Base-by-base conservation (phyloP, 768 basidiomycete genomes). In the Leccinum arenicola region DNA sequence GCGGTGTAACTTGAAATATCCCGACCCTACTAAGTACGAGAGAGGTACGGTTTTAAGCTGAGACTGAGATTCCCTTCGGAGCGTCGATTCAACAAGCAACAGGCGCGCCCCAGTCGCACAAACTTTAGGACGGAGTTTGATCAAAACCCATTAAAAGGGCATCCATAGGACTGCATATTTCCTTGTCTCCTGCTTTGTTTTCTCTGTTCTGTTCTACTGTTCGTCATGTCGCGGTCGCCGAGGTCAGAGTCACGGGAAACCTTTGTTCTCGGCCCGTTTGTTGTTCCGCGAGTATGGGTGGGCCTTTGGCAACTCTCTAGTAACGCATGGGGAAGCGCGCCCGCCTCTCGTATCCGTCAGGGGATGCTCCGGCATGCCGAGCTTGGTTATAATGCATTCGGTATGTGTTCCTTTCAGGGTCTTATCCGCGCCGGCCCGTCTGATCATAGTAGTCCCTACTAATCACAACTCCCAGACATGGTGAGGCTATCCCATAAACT, bases 251-350 rank as follows among this genome's bases (percentile, higher is more conserved):
- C 58, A 27, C 62, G 64, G 48, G 83, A 87, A 71, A 80, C 78
- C 0, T 83, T 84, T 62, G 71, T 68, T 21, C 78, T 89, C 23
- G 88, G 88, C 15, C 81, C 82, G 5, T 80, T 84, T 64, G 66
- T 67, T 23, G 79, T 78, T 19, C 85, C 90, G 36, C 83, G 90
- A 56, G 68, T 92, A 55, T 90, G 88, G 86, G 82, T 80, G 7
- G 90, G 90, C 10, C 80, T 93, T 3, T 93, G 91, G 91, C 92
- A 93, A 61, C 82, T 93, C 38, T 91, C 91, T 11, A 88, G 88
- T 68, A 88, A 86, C 53, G 90, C 91, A 3, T 93, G 91, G 91
- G 91, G 92, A 19, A 87, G 82, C 50, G 88, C 88, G 2, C 78
- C 88, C 0, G 82, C 83, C 1, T 64, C 80, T 31, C 85, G 84